These are phyloP conservation scores for Ophiocordyceps australis DNA, from an alignment of 2,329 filamentous ascomycete species.

Conservation along the genomic window DNA sequence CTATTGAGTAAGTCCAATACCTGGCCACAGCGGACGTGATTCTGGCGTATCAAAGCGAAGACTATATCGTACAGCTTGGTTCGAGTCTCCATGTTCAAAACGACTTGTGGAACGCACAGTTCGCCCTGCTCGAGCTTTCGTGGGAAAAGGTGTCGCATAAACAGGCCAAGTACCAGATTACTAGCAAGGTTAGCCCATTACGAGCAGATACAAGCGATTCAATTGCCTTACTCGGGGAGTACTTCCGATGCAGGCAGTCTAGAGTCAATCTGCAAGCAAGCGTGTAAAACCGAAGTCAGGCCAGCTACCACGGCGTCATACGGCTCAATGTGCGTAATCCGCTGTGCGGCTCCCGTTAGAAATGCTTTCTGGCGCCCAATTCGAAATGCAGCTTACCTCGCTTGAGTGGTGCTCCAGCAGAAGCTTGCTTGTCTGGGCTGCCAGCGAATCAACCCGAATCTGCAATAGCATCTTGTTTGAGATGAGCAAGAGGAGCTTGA, in stretches of 20 bases:
- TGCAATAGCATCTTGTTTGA: conserved; percentile 8
- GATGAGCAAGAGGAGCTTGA: conserved; percentile 20
- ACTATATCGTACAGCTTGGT: conserved; percentile 42
- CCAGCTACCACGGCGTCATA: conserved; percentile 12
- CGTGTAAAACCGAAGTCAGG: conserved; percentile 10
- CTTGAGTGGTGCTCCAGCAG: conserved; percentile 20
- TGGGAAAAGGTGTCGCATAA: conserved; percentile 51
- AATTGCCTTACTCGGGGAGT: conserved; percentile 9
- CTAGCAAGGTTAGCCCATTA: too few relatives aligned
- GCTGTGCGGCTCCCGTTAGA: too few relatives aligned
- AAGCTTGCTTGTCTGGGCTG: conserved; percentile 11
- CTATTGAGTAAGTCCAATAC: conserved; percentile 24
- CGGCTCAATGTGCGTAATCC: conserved; percentile 7
- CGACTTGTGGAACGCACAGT: conserved; percentile 15
- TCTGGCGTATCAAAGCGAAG: conserved; percentile 32
- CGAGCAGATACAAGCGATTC: too few relatives aligned
- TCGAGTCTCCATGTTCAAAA: conserved; percentile 37
- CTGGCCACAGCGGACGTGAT: conserved; percentile 24
- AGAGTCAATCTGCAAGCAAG: conserved; percentile 12
- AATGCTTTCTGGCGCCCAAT: too few relatives aligned
- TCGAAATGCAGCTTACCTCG: conserved; percentile 15
- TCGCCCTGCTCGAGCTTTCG: conserved; percentile 1
- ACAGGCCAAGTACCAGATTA: conserved; percentile 27
- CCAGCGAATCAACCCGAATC: conserved; percentile 11
- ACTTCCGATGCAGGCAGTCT: conserved; percentile 6